Evolutionary conservation across 78 protist species (phyloP).

Genomic region (Salpingoeca rosetta): DNA sequence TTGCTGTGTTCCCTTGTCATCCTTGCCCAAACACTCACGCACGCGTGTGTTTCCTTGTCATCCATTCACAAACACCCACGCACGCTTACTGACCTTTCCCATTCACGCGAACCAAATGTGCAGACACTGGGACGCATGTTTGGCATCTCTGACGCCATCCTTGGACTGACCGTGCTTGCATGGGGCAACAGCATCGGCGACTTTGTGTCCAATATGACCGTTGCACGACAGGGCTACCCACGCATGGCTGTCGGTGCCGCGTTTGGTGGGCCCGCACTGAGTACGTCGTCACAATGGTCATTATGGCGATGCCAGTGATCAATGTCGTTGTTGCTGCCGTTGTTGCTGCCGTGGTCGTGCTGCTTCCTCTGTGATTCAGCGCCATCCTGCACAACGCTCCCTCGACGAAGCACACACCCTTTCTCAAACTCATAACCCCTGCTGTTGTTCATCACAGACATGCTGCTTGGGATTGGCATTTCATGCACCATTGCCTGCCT

Average conservation of each 20-base stretch:
- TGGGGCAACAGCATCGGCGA: slow-evolving; percentile 37
- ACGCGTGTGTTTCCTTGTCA: too few species aligned
- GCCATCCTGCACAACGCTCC: not conserved
- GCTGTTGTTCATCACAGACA: not conserved
- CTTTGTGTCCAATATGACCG: slow-evolving; percentile 11
- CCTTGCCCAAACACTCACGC: too few species aligned
- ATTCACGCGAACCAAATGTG: not conserved
- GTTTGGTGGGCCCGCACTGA: slow-evolving; percentile 20
- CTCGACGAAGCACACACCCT: slow-evolving; percentile 1
- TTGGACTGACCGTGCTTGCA: slow-evolving; percentile 25
- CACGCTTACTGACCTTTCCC: not conserved
- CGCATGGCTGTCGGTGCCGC: slow-evolving; percentile 22
- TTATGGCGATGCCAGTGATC: not conserved
- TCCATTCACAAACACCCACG: too few species aligned
- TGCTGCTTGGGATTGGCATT: slow-evolving; percentile 8
- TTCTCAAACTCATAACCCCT: too few species aligned
- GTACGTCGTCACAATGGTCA: not conserved
- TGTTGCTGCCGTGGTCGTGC: not conserved
- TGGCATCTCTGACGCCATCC: not conserved
- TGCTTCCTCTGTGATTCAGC: not conserved
- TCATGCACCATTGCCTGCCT: not conserved
- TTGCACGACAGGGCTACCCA: slow-evolving; percentile 21
- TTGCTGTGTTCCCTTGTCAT: too few species aligned
- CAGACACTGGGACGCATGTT: not conserved
- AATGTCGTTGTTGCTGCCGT: not conserved